Conservation (phyloP, 2,329 filamentous ascomycete species). For the Kalmusia sp. region DNA sequence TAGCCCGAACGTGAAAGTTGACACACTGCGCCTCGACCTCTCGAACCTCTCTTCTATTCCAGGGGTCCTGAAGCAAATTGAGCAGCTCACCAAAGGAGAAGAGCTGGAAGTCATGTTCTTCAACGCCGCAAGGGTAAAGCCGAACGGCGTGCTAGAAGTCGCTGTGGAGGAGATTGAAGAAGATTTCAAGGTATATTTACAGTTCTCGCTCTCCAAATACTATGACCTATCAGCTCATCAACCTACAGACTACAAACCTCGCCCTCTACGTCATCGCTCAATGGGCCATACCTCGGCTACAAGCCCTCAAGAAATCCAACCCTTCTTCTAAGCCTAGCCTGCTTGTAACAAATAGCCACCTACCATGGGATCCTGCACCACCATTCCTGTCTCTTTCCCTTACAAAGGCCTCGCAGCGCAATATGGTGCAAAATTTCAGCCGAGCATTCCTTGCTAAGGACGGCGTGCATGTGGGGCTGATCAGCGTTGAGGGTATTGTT, state of each 20-base stretch:
- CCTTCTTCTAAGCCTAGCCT: slow-evolving; percentile 51
- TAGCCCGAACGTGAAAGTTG: slow-evolving; percentile 42
- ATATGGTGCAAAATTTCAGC: slow-evolving; percentile 55
- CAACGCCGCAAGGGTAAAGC: slow-evolving; percentile 60
- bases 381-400: slow-evolving; percentile 58
- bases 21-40: slow-evolving; percentile 55
- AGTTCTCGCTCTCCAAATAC: not conserved
- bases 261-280: slow-evolving; percentile 57
- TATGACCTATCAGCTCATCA: not conserved
- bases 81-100: slow-evolving; percentile 38
- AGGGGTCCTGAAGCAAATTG: slow-evolving; percentile 50
- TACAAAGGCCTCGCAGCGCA: slow-evolving; percentile 60
- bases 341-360: slow-evolving; percentile 57
- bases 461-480: slow-evolving; percentile 56
- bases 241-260: slow-evolving; percentile 53
- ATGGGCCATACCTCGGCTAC: slow-evolving; percentile 54
- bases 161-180: slow-evolving; percentile 54
- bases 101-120: slow-evolving; percentile 58
- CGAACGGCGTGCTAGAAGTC: slow-evolving; percentile 52
- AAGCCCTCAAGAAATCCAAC: slow-evolving; percentile 40
- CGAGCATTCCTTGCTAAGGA: slow-evolving; percentile 50
- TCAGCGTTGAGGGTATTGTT: slow-evolving; percentile 56
- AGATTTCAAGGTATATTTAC: slow-evolving; percentile 58
- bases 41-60: slow-evolving; percentile 48
- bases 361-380: slow-evolving; percentile 57